Evolutionary conservation across 306 rosid genomes (phyloP), one percentile per base, ranked within the genome.

Genomic region (Dalbergia oliveri): DNA sequence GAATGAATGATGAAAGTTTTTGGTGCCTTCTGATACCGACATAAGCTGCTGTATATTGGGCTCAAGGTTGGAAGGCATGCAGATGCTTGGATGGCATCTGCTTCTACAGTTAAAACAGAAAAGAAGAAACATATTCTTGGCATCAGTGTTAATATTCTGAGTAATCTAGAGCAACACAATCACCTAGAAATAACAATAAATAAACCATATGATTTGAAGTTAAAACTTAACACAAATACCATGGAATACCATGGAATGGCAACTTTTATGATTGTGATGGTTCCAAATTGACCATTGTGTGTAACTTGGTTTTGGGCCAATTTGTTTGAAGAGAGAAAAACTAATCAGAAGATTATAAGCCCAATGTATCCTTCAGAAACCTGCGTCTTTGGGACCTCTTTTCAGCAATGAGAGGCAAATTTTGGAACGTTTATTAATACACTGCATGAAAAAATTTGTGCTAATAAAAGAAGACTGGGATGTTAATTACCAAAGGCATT

Each of bases 11-110:
- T 89, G 86, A 81, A 78, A 73, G 86, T 47, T 66, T 70, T 75
- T 57, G 89, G 87, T 84, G 83, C 77, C 86, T 82, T 83, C 81
- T 69, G 83, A 78, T 72, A 31, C 83, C 75, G 86, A 90, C 92
- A 81, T 44, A 26, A 72, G 79, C 66, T 69, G 79, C 66, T 69
- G 56, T 69, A 56, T 33, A 15, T 80, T 77, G 75, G 84, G 82
- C 59, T 68, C 81, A 56, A 76, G 21, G 79, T 66, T 67, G 75
- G 63, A 75, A 87, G 75, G 66, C 75, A 67, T 65, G 66, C 79
- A 60, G 64, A 71, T 69, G 83, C 85, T 34, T 74, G 44, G 77
- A 56, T 67, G 75, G 70, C 85, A 67, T 66, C 64, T 66, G 61
- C 18, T 60, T 54, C 74, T 72, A 79, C 79, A 18, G 31, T 72